phyloP scores from a whole-genome alignment of 352 stramenopile genomes.

The Phytophthora constricta region DNA sequence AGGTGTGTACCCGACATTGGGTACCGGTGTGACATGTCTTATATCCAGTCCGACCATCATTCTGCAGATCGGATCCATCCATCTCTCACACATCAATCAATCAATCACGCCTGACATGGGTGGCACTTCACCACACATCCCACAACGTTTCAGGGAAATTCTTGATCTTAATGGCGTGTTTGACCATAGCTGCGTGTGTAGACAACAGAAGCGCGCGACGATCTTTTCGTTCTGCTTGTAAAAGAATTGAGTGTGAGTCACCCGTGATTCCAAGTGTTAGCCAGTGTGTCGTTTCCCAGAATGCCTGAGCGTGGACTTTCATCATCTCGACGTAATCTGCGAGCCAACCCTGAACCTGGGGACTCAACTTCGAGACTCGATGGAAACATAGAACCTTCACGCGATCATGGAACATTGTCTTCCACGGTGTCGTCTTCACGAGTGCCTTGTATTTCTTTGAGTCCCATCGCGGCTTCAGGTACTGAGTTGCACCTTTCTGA shows the following conservation, averaged over 20 bases:
- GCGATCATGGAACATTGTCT: not conserved
- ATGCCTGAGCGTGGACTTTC: not conserved
- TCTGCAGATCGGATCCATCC: too few species aligned
- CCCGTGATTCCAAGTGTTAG: not conserved
- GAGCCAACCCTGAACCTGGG: not conserved
- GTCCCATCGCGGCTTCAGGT: not conserved
- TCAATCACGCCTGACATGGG: too few species aligned
- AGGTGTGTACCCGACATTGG: too few species aligned
- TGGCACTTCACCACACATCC: too few species aligned
- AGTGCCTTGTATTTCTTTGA: too few species aligned
- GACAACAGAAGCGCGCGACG: not conserved
- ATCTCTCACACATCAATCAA: too few species aligned
- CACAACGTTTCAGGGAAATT: not conserved
- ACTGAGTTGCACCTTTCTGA: not conserved
- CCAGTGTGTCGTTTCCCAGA: conserved; percentile 10
- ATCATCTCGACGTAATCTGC: not conserved
- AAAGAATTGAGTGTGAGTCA: not conserved
- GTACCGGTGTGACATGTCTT: too few species aligned
- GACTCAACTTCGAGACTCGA: not conserved
- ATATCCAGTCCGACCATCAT: too few species aligned
- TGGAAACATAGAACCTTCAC: conserved; percentile 8
- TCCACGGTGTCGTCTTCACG: too few species aligned
- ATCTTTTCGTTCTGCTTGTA: not conserved
- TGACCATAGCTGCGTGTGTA: not conserved
- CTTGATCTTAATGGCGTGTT: not conserved